Evolutionary conservation across 352 stramenopile genomes (phyloP).

Genomic region (Phytophthora palmivora): DNA sequence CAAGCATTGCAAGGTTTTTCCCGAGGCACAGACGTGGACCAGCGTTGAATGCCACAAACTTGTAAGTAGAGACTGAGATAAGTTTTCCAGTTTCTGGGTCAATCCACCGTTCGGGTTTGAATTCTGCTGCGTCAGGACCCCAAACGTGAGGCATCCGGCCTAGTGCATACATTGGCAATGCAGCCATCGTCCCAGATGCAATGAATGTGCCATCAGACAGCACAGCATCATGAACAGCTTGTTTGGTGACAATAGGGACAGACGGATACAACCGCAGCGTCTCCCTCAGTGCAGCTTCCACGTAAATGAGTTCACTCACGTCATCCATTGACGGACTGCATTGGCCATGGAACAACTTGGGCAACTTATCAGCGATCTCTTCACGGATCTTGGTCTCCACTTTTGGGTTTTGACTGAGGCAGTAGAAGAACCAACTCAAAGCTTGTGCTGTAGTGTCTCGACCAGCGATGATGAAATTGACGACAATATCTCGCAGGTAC

Average conservation of each 20-base stretch:
- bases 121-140: conserved; percentile 59
- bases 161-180: conserved; percentile 58
- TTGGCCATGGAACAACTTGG: conserved; percentile 19
- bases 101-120: conserved; percentile 77
- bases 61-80: conserved; percentile 48
- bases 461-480: conserved; percentile 86
- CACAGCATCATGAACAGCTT: conserved; percentile 32
- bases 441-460: conserved; percentile 80
- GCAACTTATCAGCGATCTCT: conserved; percentile 48
- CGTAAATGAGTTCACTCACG: conserved; percentile 49
- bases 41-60: conserved; percentile 80
- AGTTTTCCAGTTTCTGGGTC: conserved; percentile 44
- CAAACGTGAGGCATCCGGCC: conserved; percentile 67
- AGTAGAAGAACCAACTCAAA: conserved; percentile 79
- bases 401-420: conserved; percentile 54
- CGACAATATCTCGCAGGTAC: conserved; percentile 74
- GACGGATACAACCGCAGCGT: conserved; percentile 72
- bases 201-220: conserved; percentile 72
- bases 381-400: conserved; percentile 54
- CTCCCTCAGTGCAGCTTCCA: conserved; percentile 64
- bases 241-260: conserved; percentile 51
- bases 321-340: conserved; percentile 48
- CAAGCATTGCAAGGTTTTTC: conserved; percentile 77
- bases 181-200: conserved; percentile 33
- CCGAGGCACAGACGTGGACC: conserved; percentile 77